Evolutionary conservation across 441 rosid species (phyloP).

Genomic region (Populus hybrid): DNA sequence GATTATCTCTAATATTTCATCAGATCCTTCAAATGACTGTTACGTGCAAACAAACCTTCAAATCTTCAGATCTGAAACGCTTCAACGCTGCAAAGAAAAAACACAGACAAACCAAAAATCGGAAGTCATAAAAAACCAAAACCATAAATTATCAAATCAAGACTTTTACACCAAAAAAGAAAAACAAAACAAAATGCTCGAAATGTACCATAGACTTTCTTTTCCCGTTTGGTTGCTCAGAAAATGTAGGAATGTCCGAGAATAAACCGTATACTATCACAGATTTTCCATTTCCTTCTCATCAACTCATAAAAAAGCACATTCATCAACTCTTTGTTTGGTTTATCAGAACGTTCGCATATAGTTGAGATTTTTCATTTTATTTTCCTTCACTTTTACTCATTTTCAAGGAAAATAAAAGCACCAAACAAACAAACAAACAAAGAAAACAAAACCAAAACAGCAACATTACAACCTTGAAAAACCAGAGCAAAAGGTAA

Average conservation of each 20-base stretch:
- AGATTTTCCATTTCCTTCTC: not conserved
- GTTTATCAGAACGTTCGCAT: not conserved
- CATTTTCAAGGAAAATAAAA: not conserved
- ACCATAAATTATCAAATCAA: not conserved
- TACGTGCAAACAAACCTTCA: conserved; percentile 16
- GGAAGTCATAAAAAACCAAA: not conserved
- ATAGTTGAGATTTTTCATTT: not conserved
- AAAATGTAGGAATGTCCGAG: not conserved
- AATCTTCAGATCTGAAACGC: conserved; percentile 55
- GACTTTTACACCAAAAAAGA: not conserved
- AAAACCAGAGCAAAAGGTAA: not conserved
- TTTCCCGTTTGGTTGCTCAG: not conserved
- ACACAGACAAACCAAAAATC: not conserved
- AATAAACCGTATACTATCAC: not conserved
- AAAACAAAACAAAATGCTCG: not conserved
- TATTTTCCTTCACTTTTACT: not conserved
- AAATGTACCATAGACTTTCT: not conserved
- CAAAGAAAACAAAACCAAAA: not conserved
- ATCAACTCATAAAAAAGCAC: not conserved
- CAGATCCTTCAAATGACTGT: conserved; percentile 23
- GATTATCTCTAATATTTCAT: conserved; percentile 2
- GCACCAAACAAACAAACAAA: not conserved
- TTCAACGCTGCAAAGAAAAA: conserved; percentile 21
- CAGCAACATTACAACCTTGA: not conserved
- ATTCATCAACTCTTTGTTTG: not conserved